These are phyloP conservation scores for Penicillium sp. DNA, from an alignment of 2,329 filamentous ascomycete species.

Conservation along the genomic window DNA sequence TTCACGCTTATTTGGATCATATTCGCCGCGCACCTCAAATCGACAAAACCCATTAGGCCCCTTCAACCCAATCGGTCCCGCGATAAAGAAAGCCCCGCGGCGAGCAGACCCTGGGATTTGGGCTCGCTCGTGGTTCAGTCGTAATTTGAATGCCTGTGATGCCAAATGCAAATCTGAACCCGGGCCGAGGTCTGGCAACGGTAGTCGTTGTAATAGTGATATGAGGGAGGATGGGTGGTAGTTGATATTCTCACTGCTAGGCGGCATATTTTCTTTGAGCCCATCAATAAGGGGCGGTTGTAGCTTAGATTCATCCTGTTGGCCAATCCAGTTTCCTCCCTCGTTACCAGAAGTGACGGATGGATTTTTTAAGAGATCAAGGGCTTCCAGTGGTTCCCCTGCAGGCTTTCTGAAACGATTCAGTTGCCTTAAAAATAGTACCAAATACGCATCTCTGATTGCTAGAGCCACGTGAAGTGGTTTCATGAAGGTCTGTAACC, in stretches of 20 bases:
- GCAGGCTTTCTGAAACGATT: conserved; percentile 24
- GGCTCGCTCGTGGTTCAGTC: conserved; percentile 27
- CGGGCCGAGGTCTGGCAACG: conserved; percentile 34
- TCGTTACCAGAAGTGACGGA: conserved; percentile 16
- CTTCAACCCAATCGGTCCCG: conserved; percentile 35
- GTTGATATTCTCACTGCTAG: conserved; percentile 13
- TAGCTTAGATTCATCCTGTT: conserved; percentile 19
- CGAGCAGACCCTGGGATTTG: conserved; percentile 22
- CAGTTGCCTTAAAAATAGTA: conserved; percentile 31
- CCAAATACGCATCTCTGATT: conserved; percentile 34
- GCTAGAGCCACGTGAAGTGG: conserved; percentile 36
- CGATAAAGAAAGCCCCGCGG: conserved; percentile 37
- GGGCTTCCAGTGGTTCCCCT: conserved; percentile 13
- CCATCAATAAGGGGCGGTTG: conserved; percentile 17
- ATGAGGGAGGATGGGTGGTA: conserved; percentile 32
- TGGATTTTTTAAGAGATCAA: conserved; percentile 14
- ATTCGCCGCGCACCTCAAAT: conserved; percentile 38
- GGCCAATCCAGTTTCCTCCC: conserved; percentile 17
- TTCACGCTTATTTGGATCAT: conserved; percentile 31
- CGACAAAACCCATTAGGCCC: conserved; percentile 37
- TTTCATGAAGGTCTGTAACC: conserved; percentile 29
- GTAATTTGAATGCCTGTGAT: conserved; percentile 33
- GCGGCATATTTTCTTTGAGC: conserved; percentile 16
- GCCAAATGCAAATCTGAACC: conserved; percentile 37
- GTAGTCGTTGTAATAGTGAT: conserved; percentile 35